phyloP scores from a whole-genome alignment of 208 protist genomes.

The Perkinsela sp. region DNA sequence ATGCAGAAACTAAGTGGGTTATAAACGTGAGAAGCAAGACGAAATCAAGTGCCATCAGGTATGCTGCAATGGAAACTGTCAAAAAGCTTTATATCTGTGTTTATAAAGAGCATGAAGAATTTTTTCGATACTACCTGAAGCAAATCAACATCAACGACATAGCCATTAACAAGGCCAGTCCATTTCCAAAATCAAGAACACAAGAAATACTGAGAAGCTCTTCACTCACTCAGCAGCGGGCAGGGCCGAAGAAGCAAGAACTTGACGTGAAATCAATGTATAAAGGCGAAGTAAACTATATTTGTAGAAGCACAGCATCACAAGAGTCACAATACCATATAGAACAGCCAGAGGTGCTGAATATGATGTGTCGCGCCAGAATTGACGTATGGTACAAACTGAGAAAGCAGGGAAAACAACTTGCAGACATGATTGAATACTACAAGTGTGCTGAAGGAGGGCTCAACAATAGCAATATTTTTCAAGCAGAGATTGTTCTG shows the following conservation, averaged over 20 bases:
- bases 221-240: too few relatives aligned
- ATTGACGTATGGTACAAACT: neutral
- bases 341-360: neutral
- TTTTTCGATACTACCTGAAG: neutral
- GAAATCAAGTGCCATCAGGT: neutral
- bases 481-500: slow-evolving; percentile 14
- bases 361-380: neutral
- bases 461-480: neutral
- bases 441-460: neutral
- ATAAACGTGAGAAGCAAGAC: neutral
- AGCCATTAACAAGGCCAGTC: neutral
- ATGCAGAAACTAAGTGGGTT: neutral
- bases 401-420: neutral
- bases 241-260: too few relatives aligned
- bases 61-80: neutral
- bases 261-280: neutral
- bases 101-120: neutral
- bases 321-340: neutral
- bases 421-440: neutral
- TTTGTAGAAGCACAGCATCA: neutral
- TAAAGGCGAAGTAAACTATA: neutral
- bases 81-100: neutral
- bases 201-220: too few relatives aligned
- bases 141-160: neutral
- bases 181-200: too few relatives aligned